These are phyloP conservation scores for Tetradesmus obliquus DNA, from an alignment of 139 green algal species.

Conservation along the genomic window DNA sequence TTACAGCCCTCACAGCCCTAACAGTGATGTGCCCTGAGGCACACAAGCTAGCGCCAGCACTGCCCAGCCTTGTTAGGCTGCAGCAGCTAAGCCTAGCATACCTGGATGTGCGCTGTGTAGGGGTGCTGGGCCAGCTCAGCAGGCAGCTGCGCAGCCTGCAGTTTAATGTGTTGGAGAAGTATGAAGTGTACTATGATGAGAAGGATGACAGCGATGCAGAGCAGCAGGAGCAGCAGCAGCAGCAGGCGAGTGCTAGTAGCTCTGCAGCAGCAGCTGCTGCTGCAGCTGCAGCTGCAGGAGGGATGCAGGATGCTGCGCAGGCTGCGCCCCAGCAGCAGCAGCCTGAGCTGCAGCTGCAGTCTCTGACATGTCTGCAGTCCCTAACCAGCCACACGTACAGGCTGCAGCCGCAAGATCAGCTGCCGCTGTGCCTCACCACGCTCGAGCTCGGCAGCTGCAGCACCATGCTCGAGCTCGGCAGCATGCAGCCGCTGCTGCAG, in stretches of 20 bases:
- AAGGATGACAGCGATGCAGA: not conserved
- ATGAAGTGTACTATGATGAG: not conserved
- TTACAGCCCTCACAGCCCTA: not conserved
- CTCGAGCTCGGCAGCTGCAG: not conserved
- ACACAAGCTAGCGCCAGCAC: not conserved
- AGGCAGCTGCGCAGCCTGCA: not conserved
- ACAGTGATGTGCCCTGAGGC: not conserved
- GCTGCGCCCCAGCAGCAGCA: not conserved
- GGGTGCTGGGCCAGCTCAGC: not conserved
- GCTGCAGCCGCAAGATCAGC: not conserved
- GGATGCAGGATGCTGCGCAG: not conserved
- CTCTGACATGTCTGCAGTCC: not conserved
- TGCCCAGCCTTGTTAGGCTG: not conserved
- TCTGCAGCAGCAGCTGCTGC: not conserved
- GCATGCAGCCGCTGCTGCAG: not conserved
- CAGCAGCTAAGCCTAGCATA: not conserved
- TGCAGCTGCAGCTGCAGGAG: not conserved
- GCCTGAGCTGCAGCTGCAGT: not conserved
- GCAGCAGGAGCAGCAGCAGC: not conserved
- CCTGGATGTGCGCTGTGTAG: not conserved
- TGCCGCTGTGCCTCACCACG: not conserved
- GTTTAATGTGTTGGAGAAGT: not conserved
- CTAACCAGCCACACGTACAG: not conserved
- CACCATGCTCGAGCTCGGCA: not conserved
- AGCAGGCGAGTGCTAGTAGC: not conserved